phyloP scores from a whole-genome alignment of 1,139 yeast genomes.

The Eremothecium sinecaudum region DNA sequence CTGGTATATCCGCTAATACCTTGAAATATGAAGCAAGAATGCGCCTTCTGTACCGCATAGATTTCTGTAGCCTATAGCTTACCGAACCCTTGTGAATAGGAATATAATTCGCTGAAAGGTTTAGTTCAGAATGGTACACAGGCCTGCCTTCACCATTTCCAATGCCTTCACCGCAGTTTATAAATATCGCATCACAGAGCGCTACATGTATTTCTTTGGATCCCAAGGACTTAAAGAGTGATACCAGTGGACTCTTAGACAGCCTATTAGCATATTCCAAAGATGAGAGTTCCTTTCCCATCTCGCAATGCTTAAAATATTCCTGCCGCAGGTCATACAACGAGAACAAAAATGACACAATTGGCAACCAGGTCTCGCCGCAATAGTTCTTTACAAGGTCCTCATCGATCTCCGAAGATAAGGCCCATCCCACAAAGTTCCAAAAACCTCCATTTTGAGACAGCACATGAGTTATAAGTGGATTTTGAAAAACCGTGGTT shows the following conservation, averaged over 20 bases:
- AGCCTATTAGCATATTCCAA: slow-evolving; percentile 12
- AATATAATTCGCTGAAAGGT: slow-evolving; percentile 13
- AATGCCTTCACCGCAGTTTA: slow-evolving; percentile 15
- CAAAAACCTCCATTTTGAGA: slow-evolving; percentile 20
- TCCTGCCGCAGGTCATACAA: slow-evolving; percentile 21
- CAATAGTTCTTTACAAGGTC: slow-evolving; percentile 12
- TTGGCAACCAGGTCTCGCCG: slow-evolving; percentile 24
- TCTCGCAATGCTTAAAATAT: slow-evolving; percentile 18
- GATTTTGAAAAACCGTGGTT: slow-evolving; percentile 17
- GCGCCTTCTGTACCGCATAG: slow-evolving; percentile 21
- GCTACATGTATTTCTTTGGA: slow-evolving; percentile 12
- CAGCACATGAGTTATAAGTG: slow-evolving; percentile 14
- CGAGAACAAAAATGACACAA: slow-evolving; percentile 18
- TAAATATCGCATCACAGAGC: slow-evolving; percentile 21
- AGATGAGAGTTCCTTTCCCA: slow-evolving; percentile 3
- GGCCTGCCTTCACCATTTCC: slow-evolving; percentile 14
- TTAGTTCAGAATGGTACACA: slow-evolving; percentile 18
- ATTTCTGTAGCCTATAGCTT: slow-evolving; percentile 11
- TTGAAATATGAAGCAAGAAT: slow-evolving; percentile 17
- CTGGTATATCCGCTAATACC: slow-evolving; percentile 17
- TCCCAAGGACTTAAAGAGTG: slow-evolving; percentile 15
- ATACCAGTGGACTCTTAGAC: slow-evolving; percentile 20
- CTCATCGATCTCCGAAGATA: slow-evolving; percentile 18
- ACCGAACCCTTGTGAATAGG: slow-evolving; percentile 11
- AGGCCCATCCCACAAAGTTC: slow-evolving; percentile 24